These are phyloP conservation scores for Sugiyamaella smithiae DNA, from an alignment of 805 yeast genomes.

Conservation along the genomic window DNA sequence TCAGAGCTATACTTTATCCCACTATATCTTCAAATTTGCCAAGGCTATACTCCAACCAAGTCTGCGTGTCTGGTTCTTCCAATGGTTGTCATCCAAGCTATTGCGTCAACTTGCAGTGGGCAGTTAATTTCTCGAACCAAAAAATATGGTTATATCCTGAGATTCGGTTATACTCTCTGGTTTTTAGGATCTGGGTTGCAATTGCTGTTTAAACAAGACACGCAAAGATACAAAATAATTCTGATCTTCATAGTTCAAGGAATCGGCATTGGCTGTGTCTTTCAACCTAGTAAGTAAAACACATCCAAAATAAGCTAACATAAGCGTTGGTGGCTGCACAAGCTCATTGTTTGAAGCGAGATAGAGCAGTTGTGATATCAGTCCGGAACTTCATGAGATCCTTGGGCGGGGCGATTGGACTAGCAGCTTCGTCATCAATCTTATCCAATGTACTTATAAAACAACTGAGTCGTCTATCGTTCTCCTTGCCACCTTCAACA, in stretches of 20 bases:
- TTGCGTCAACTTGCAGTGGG: background rate
- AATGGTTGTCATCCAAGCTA: constrained; percentile 1
- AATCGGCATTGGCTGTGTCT: constrained; percentile 1
- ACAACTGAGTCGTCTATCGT: constrained; percentile 45
- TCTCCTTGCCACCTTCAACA: background rate
- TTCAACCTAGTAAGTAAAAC: background rate
- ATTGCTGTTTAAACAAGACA: background rate
- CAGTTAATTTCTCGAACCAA: background rate
- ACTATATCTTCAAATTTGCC: background rate
- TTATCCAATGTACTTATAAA: constrained; percentile 37
- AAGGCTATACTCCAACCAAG: constrained; percentile 1
- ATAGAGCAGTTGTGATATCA: constrained; percentile 2
- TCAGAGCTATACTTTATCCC: background rate
- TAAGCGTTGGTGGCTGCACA: constrained; percentile 21
- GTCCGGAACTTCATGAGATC: constrained; percentile 3
- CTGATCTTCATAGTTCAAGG: background rate
- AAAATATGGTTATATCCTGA: background rate
- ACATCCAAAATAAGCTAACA: too few relatives aligned
- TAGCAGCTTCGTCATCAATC: background rate
- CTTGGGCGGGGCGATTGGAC: background rate
- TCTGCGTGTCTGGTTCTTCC: constrained; percentile 1
- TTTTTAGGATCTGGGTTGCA: background rate
- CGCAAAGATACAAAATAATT: background rate
- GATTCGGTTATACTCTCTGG: background rate
- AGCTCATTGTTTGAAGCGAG: background rate